Evolutionary conservation across 1,139 yeast genomes (phyloP).

Genomic region (Candida sojae): DNA sequence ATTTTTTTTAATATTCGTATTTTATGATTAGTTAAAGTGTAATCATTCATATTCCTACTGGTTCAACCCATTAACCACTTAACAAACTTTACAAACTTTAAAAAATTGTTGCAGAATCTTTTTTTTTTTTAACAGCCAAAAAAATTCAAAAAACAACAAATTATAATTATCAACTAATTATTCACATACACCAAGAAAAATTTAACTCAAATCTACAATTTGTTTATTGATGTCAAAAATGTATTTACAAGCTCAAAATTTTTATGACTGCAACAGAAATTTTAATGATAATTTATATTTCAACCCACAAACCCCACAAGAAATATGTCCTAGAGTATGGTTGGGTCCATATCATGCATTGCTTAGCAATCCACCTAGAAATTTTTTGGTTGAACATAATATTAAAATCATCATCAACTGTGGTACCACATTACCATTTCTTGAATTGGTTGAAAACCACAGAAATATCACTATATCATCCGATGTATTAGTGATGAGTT

Average conservation of each 20-base stretch:
- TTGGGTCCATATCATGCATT: conserved; percentile 26
- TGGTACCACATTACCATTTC: conserved; percentile 35
- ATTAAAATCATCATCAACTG: conserved; percentile 46
- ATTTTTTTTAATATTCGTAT: no score
- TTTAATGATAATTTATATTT: conserved; percentile 14
- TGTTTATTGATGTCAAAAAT: neutral
- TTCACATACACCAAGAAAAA: neutral
- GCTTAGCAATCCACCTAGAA: conserved; percentile 8
- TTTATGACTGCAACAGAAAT: conserved; percentile 8
- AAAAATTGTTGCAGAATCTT: conserved; percentile 1
- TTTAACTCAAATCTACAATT: no score
- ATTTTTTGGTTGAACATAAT: conserved; percentile 24
- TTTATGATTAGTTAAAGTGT: neutral
- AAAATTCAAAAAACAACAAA: neutral
- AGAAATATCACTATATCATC: conserved; percentile 31
- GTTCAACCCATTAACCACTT: conserved; percentile 3
- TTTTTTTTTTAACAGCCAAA: conserved; percentile 4
- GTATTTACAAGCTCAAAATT: conserved; percentile 7
- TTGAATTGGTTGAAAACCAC: conserved; percentile 22
- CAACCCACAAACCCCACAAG: conserved; percentile 19
- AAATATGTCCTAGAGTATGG: conserved; percentile 36
- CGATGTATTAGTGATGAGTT: conserved; percentile 39
- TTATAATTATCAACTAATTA: conserved; percentile 3
- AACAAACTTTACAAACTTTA: neutral
- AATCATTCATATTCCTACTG: neutral